Conservation (phyloP, 2,329 filamentous ascomycete species). For the Ceratocystis smalleyi region DNA sequence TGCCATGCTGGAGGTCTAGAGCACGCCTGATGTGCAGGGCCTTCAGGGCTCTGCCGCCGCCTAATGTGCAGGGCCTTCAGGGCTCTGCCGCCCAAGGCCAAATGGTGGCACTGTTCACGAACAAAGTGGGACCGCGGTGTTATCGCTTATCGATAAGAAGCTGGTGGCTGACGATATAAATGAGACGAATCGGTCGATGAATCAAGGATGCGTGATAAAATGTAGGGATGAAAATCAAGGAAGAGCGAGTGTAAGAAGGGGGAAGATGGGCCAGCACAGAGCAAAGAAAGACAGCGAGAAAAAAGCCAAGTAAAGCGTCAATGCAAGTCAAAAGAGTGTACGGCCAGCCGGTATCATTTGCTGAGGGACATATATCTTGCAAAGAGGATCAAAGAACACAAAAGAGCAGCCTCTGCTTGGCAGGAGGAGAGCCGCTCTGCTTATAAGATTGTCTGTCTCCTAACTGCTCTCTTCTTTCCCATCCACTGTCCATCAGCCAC, state of each 20-base stretch:
- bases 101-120: neutral
- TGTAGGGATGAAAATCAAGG: neutral
- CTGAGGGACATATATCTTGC: neutral
- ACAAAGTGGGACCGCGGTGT: neutral
- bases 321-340: slow-evolving; percentile 3
- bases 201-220: neutral
- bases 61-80: neutral
- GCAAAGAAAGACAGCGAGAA: neutral
- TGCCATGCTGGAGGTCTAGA: slow-evolving; percentile 1
- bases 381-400: slow-evolving; percentile 6
- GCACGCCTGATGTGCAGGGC: neutral
- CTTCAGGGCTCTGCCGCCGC: neutral
- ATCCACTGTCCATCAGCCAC: neutral
- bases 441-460: neutral
- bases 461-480: neutral
- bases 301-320: neutral
- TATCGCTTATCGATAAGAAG: neutral
- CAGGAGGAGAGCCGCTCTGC: neutral
- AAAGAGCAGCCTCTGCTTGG: neutral
- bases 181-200: neutral
- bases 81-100: neutral
- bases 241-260: neutral
- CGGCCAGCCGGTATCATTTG: neutral
- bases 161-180: neutral
- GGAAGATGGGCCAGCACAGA: neutral